A percentile compares a stretch with the other conserved stretches of the same genome.
Conservation (phyloP, 176 grass and related monocot species). For the Oryza glumipatula region DNA sequence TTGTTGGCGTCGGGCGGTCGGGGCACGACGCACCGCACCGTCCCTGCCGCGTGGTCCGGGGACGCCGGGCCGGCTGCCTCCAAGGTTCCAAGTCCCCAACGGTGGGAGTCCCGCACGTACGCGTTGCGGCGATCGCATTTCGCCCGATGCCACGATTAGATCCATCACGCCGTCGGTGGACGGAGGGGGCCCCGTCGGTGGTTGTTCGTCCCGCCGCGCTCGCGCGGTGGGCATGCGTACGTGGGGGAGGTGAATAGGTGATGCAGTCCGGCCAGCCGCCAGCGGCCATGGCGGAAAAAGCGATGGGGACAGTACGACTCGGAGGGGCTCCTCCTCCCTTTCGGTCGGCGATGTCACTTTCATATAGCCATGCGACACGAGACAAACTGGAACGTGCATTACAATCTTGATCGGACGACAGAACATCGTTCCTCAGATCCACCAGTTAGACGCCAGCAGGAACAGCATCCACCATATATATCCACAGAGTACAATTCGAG, state of each 20-base stretch:
- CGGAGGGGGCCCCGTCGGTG: not conserved
- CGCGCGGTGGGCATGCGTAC: not conserved
- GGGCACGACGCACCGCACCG: not conserved
- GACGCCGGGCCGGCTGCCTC: not conserved
- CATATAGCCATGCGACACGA: not conserved
- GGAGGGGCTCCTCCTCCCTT: not conserved
- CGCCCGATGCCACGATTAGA: not conserved
- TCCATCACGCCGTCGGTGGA: not conserved
- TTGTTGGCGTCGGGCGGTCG: not conserved
- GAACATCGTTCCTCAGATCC: not conserved
- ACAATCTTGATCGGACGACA: not conserved
- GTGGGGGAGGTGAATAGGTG: not conserved
- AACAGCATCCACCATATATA: not conserved
- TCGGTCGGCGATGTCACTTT: not conserved
- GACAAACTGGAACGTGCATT: not conserved
- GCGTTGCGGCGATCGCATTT: not conserved
- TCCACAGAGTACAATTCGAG: not conserved
- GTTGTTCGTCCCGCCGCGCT: not conserved
- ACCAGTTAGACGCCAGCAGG: not conserved
- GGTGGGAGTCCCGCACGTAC: too few species aligned
- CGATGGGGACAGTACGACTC: not conserved
- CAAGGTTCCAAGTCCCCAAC: too few species aligned
- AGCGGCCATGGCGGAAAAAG: constrained; percentile 3
- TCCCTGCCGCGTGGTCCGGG: not conserved
- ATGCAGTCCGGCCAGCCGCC: not conserved